Conservation (phyloP, 768 basidiomycete species). For the Lactarius quietus region DNA sequence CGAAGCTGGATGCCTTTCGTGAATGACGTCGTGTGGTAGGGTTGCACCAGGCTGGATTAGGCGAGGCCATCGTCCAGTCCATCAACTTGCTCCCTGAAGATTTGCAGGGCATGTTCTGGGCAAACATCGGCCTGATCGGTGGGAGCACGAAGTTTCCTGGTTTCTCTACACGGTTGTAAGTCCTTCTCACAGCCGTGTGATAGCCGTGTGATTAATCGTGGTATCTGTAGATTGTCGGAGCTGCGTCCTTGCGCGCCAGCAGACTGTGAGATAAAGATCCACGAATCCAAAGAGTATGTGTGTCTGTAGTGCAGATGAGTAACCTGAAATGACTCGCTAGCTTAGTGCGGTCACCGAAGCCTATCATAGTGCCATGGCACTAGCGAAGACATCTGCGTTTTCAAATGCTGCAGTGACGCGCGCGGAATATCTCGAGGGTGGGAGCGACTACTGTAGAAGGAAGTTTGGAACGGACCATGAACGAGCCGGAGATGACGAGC, state of each 20-base stretch:
- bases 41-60: conserved; percentile 75
- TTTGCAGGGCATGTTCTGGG: conserved; percentile 92
- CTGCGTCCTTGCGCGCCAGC: conserved; percentile 78
- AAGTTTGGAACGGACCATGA: conserved; percentile 48
- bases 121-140: conserved; percentile 86
- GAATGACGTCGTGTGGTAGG: conserved; percentile 40
- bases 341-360: conserved; percentile 63
- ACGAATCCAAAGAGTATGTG: conserved; percentile 70
- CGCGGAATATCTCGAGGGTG: conserved; percentile 82
- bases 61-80: conserved; percentile 68
- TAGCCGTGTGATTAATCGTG: not conserved
- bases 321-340: not conserved
- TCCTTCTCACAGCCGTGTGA: not conserved
- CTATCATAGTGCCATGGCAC: conserved; percentile 56
- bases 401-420: conserved; percentile 58
- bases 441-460: conserved; percentile 67
- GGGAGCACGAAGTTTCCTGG: conserved; percentile 76
- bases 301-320: conserved; percentile 12
- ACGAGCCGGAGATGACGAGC: conserved; percentile 18
- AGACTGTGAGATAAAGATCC: conserved; percentile 71
- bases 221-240: conserved; percentile 56
- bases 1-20: conserved; percentile 1
- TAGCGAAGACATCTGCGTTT: conserved; percentile 54
- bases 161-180: conserved; percentile 75
- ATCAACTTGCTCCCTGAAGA: conserved; percentile 76